Base-by-base conservation (phyloP, 2,329 filamentous ascomycete species). In the Aspergillus chevalieri region DNA sequence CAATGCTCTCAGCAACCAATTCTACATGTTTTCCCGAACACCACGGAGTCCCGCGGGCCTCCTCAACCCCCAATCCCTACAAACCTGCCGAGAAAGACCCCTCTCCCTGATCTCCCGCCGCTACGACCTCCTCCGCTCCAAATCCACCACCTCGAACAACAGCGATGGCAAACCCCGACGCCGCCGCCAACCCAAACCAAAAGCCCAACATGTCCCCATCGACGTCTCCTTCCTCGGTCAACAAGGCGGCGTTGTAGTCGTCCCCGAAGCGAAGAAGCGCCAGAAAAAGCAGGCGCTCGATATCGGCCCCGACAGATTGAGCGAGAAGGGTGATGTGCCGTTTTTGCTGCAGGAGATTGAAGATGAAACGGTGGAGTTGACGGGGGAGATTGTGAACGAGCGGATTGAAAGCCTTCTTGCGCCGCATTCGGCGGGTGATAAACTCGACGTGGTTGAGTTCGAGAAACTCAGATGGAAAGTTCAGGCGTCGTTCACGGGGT, bases 401-500 rank as follows among this genome's bases (percentile, higher is more conserved):
- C 58, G 61, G 38, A 60, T 72, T 30, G 60, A 70, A 17, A 51
- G 52, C 4, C 56, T 66, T 28, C 59, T 63, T 26, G 44, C 47
- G 3, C 46, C 52, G 10, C 57, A 62, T 50, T 47, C 52, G 12
- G 53, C 60, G 5, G 53, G 56, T 4, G 57, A 65, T 22, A 65
- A 59, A 22, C 47, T 72, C 39, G 44, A 50, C 21, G 24, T 42
- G 17, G 38, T 46, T 19, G 61, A 67, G 17, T 72, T 65, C 59
- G 53, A 64, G 24, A 53, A 57, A 12, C 55, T 70, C 10, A 61
- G 63, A 44, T 57, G 52, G n/a, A 53, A 54, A 26, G 43, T 72
- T 15, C 48, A 58, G 30, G 51, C 58, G n/a, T 69, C 68, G 2
- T 72, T 72, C 50, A 69, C 64, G 14, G 39, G 43, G 26, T 49